Percentiles rank a stretch among this genome's conserved stretches.
These are phyloP conservation scores for Ganoderma sp. DNA, from an alignment of 1,284 basidiomycete genomes.

Conservation along the genomic window DNA sequence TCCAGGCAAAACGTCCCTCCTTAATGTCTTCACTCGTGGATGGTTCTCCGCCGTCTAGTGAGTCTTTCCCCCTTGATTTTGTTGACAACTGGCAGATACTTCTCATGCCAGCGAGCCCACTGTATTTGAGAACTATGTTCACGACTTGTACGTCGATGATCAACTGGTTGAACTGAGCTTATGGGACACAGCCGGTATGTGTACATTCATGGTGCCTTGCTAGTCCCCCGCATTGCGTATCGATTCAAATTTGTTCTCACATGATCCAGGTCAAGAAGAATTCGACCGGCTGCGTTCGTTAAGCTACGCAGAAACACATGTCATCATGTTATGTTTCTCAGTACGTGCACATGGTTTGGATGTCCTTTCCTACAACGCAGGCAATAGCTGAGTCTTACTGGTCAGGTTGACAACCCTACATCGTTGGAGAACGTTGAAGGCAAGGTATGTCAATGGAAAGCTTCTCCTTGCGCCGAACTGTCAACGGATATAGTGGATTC, in stretches of 20 bases:
- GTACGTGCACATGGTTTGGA: slow-evolving; percentile 49
- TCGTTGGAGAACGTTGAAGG: slow-evolving; percentile 92
- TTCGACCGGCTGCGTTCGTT: slow-evolving; percentile 91
- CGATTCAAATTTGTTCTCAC: slow-evolving; percentile 20
- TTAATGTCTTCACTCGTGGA: slow-evolving; percentile 85
- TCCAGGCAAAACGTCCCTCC: slow-evolving; percentile 77
- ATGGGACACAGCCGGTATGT: slow-evolving; percentile 95
- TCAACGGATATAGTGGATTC: slow-evolving; percentile 70
- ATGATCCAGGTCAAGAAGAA: slow-evolving; percentile 84
- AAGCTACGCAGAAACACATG: slow-evolving; percentile 94
- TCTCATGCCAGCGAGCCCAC: slow-evolving; percentile 76
- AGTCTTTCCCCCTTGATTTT: slow-evolving; percentile 38
- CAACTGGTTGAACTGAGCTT: slow-evolving; percentile 87
- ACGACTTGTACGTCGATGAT: slow-evolving; percentile 83
- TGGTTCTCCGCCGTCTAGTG: slow-evolving; percentile 91
- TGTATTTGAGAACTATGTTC: slow-evolving; percentile 93
- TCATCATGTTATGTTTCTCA: slow-evolving; percentile 94
- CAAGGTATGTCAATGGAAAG: slow-evolving; percentile 60
- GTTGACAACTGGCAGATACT: too few species aligned
- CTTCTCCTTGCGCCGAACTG: slow-evolving; percentile 9
- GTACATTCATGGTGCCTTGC: not conserved
- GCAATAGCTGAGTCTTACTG: slow-evolving; percentile 52
- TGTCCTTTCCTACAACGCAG: slow-evolving; percentile 8
- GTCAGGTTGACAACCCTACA: slow-evolving; percentile 89
- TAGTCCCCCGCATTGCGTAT: not conserved